Base-by-base conservation (phyloP, 2,329 filamentous ascomycete species). In the Cadophora malorum region DNA sequence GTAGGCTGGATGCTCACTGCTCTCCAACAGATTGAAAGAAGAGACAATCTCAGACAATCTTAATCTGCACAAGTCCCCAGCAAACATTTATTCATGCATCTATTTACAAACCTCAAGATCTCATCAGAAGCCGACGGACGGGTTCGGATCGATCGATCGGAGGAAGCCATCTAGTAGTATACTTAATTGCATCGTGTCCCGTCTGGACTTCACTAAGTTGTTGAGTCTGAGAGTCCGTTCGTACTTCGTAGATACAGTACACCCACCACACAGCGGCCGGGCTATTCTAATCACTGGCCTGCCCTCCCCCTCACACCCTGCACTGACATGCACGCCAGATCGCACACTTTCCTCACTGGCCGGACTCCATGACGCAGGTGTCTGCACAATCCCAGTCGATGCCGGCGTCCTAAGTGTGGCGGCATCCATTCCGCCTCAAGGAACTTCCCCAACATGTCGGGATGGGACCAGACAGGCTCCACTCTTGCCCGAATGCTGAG, bases 401-500 rank as follows among this genome's bases (percentile, higher is more conserved):
- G 55, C 55, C 55, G 55, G 23, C 33, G 10, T 21, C 31, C 68
- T 63, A 50, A 28, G 55, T 38, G 49, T 64, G 63, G 65, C 67
- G 65, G 69, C 28, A 25, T 23, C 28, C 16, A 21, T 62, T 65
- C 60, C 56, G 66, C 64, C 55, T 60, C 64, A 53, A 60, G 47
- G 56, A 62, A 64, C 64, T 71, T 66, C 69, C 69, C 67, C 69
- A 71, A 71, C 69, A 71, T 71, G 67, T 56, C 47, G 61, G 33
- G 33, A 58, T 28, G 28, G 35, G 33, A 61, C 45, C 19, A 38
- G 45, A 31, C 14, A 23, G 52, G 63, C 5, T 33, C 55, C 55
- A 58, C 55, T 58, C 33, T 56, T 21, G 55, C 55, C 55, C 55
- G 33, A 58, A 21, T 58, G 55, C 55, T 58, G 55, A 58, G 23